These are phyloP conservation scores for Boletus speciosus DNA, from an alignment of 768 basidiomycete species.

Conservation along the genomic window DNA sequence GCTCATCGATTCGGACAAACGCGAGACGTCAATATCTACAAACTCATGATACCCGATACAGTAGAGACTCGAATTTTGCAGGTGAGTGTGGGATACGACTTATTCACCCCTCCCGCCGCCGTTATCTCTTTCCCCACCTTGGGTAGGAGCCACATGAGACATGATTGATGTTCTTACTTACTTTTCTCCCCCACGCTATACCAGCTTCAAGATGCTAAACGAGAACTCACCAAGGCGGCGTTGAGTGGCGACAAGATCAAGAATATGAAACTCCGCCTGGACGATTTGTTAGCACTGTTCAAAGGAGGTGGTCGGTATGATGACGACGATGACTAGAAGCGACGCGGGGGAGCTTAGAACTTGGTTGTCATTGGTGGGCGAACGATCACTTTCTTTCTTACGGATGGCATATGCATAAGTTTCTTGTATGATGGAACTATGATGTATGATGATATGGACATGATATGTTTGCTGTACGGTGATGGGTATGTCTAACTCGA, in stretches of 20 bases:
- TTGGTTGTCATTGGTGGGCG: not conserved
- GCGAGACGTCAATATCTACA: constrained; percentile 82
- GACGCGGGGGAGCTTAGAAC: not conserved
- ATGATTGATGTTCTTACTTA: constrained; percentile 1
- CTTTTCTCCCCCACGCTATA: constrained; percentile 21
- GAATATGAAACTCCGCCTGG: constrained; percentile 76
- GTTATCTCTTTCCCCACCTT: not conserved
- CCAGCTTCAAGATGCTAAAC: constrained; percentile 88
- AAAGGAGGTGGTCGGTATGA: constrained; percentile 54
- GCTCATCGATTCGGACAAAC: constrained; percentile 89
- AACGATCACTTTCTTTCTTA: not conserved
- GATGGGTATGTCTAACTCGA: too few relatives aligned
- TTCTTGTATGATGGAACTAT: not conserved
- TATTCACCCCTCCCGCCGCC: not conserved
- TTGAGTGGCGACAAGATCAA: constrained; percentile 86
- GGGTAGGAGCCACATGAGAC: not conserved
- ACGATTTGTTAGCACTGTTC: constrained; percentile 84
- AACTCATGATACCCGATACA: constrained; percentile 81
- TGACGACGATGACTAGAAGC: constrained; percentile 39
- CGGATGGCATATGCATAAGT: not conserved
- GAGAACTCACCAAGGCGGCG: constrained; percentile 78
- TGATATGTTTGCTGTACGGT: not conserved
- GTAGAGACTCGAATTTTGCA: constrained; percentile 84
- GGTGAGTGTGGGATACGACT: constrained; percentile 34
- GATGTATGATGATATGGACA: too few relatives aligned